Conservation (phyloP, 2,329 filamentous ascomycete species). For the Alternaria ventricosa region DNA sequence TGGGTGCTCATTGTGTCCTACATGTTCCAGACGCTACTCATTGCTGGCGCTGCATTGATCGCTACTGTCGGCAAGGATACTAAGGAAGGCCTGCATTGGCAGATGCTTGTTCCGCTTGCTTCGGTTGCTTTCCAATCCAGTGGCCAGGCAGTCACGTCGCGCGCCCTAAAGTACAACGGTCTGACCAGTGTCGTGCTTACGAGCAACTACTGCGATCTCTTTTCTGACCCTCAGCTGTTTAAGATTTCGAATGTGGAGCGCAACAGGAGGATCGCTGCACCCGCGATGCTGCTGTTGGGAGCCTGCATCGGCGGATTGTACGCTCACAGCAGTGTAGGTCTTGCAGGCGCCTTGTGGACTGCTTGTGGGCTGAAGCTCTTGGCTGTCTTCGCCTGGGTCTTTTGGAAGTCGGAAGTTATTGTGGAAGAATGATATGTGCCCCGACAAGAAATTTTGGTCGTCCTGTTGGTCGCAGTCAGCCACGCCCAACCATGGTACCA, state of each 20-base stretch:
- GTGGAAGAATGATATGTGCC: background rate
- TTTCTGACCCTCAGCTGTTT: conserved; percentile 67
- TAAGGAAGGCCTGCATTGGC: conserved; percentile 52
- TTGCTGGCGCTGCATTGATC: conserved; percentile 52
- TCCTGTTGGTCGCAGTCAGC: background rate
- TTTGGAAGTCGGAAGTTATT: conserved; percentile 48
- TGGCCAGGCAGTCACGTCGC: conserved; percentile 77
- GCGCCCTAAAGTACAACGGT: conserved; percentile 71
- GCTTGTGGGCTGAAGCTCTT: conserved; percentile 50
- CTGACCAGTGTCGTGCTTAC: conserved; percentile 82
- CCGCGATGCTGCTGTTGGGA: conserved; percentile 60
- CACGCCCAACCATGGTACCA: background rate
- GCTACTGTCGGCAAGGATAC: conserved; percentile 50
- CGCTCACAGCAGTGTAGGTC: conserved; percentile 59
- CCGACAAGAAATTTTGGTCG: background rate
- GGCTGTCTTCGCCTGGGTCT: conserved; percentile 49
- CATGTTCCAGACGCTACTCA: conserved; percentile 50
- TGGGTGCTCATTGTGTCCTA: conserved; percentile 66
- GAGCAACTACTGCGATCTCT: conserved; percentile 81
- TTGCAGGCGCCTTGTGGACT: conserved; percentile 60
- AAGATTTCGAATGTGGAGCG: conserved; percentile 57
- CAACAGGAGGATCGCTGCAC: conserved; percentile 60
- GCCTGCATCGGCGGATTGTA: conserved; percentile 62
- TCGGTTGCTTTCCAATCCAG: conserved; percentile 78
- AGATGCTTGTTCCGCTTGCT: conserved; percentile 69